phyloP scores from a whole-genome alignment of 306 rosid species.

The Cucurbita maxima region DNA sequence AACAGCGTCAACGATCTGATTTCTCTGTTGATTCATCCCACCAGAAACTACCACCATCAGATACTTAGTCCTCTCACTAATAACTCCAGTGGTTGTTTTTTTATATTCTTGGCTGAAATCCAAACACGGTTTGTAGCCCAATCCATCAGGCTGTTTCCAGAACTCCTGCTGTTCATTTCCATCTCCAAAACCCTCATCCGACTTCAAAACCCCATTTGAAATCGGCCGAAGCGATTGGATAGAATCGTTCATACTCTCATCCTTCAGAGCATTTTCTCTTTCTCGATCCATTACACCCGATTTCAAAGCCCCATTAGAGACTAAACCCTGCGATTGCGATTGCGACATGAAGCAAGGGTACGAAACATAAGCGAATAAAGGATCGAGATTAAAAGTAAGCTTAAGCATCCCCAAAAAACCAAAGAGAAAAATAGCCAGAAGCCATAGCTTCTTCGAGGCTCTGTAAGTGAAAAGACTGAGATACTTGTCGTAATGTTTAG shows the following conservation, averaged over 20 bases:
- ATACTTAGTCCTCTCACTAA: constrained; percentile 46
- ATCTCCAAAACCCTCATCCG: constrained; percentile 17
- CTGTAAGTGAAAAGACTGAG: constrained; percentile 15
- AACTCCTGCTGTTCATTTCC: constrained; percentile 26
- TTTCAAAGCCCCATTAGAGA: constrained; percentile 18
- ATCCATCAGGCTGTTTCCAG: constrained; percentile 81
- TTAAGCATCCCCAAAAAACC: constrained; percentile 51
- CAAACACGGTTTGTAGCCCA: constrained; percentile 75
- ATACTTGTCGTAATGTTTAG: constrained; percentile 20
- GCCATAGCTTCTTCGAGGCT: constrained; percentile 36
- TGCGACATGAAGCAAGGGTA: constrained; percentile 36
- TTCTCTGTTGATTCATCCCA: constrained; percentile 97
- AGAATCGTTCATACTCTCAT: constrained; percentile 7
- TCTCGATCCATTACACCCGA: constrained; percentile 8
- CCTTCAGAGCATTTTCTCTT: constrained; percentile 10
- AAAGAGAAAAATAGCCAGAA: constrained; percentile 40
- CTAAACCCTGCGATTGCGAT: background rate
- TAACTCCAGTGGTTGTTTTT: constrained; percentile 28
- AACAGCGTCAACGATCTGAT: constrained; percentile 97
- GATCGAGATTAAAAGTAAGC: constrained; percentile 26
- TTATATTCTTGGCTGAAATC: constrained; percentile 43
- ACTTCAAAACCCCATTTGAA: constrained; percentile 16
- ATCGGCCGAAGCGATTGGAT: constrained; percentile 11
- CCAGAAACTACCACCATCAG: constrained; percentile 87
- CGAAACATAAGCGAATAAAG: constrained; percentile 27